A percentile compares a stretch with the other conserved stretches of the same genome.
Conservation (phyloP, 768 basidiomycete genomes). For the Mrakia hoshinonis region DNA sequence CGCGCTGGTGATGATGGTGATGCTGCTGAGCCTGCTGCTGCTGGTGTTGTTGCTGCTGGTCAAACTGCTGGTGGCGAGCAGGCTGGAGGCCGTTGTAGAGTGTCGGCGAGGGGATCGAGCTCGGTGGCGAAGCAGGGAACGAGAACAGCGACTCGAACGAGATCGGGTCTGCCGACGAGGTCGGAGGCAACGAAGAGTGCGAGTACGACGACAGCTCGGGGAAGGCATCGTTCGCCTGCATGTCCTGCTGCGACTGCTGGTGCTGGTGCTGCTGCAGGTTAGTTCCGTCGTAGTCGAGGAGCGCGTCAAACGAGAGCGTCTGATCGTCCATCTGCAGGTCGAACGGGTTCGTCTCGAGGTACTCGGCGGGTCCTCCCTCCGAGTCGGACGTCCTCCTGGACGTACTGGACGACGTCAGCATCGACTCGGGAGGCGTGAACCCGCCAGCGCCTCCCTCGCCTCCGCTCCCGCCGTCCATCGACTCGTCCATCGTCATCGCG, state of each 20-base stretch:
- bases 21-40: background rate
- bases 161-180: conserved; percentile 11
- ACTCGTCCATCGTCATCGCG: background rate
- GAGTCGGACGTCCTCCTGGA: background rate
- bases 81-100: background rate
- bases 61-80: background rate
- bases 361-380: background rate
- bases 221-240: conserved; percentile 4
- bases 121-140: conserved; percentile 13
- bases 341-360: background rate
- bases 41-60: background rate
- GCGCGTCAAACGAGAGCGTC: conserved; percentile 18
- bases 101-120: conserved; percentile 19
- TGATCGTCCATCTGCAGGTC: conserved; percentile 14
- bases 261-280: background rate
- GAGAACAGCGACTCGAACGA: conserved; percentile 22
- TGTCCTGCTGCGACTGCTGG: background rate
- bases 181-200: conserved; percentile 3
- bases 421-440: conserved; percentile 5
- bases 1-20: background rate
- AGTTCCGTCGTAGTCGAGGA: conserved; percentile 22
- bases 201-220: background rate
- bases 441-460: background rate
- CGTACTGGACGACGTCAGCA: background rate
- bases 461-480: conserved; percentile 5